Conservation (phyloP, 2,329 filamentous ascomycete genomes). For the Lecanicillium sp. region DNA sequence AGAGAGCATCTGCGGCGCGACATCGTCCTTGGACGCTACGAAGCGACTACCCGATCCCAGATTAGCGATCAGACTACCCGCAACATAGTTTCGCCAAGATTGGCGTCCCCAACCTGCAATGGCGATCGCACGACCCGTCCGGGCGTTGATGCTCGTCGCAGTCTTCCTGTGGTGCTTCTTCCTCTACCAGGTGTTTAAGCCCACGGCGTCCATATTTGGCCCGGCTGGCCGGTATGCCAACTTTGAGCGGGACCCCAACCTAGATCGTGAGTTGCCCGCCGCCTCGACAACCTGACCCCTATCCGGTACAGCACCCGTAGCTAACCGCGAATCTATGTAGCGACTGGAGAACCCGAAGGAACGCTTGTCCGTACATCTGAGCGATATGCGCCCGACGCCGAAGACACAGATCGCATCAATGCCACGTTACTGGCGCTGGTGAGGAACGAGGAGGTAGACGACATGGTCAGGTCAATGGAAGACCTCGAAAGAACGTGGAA, state of each 20-base stretch:
- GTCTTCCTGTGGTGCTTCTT: slow-evolving; percentile 71
- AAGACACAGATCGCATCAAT: slow-evolving; percentile 77
- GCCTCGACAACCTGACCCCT: slow-evolving; percentile 1
- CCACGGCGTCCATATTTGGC: slow-evolving; percentile 37
- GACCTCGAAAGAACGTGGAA: slow-evolving; percentile 97
- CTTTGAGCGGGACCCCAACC: slow-evolving; percentile 72
- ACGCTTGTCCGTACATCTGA: slow-evolving; percentile 64
- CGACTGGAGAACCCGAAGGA: slow-evolving; percentile 75
- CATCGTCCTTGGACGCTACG: no score
- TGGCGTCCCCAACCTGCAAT: no score
- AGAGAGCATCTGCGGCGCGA: no score
- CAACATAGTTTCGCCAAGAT: no score
- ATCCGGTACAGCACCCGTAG: neutral
- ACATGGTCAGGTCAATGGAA: slow-evolving; percentile 79
- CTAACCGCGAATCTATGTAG: slow-evolving; percentile 36
- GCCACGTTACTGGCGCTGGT: slow-evolving; percentile 89
- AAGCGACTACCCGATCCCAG: no score
- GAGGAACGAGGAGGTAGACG: slow-evolving; percentile 79
- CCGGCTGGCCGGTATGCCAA: slow-evolving; percentile 39
- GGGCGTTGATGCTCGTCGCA: slow-evolving; percentile 66
- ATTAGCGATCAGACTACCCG: no score
- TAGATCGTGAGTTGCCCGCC: slow-evolving; percentile 61
- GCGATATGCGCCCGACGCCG: slow-evolving; percentile 69
- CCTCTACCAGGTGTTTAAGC: slow-evolving; percentile 64
- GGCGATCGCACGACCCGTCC: slow-evolving; percentile 79